A percentile compares a stretch with the other conserved stretches of the same genome.
Evolutionary conservation across 1,139 yeast genomes (phyloP).

Genomic region (Pichia sp.): DNA sequence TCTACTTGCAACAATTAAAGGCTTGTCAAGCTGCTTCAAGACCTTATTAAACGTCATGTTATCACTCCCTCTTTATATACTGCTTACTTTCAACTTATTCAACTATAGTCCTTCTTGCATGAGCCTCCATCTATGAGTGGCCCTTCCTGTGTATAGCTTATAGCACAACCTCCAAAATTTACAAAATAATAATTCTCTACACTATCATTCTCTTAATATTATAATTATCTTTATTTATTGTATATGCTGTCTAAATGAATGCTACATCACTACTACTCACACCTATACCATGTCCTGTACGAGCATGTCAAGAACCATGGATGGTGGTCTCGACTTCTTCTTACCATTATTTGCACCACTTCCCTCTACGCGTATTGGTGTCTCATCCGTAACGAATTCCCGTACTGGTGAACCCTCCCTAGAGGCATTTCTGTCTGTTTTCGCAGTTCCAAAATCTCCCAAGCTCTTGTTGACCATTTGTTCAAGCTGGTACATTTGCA

Average conservation of each 20-base stretch:
- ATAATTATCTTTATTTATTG: too few relatives aligned
- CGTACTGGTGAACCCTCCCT: not conserved
- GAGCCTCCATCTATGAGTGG: too few relatives aligned
- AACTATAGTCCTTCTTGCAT: too few relatives aligned
- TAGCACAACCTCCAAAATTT: too few relatives aligned
- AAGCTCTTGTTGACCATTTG: conserved; percentile 8
- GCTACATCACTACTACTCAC: too few relatives aligned
- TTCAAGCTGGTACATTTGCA: conserved; percentile 7
- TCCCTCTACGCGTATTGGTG: too few relatives aligned
- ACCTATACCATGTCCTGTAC: conserved; percentile 9
- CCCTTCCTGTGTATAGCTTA: too few relatives aligned
- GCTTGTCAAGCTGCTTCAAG: conserved; percentile 95
- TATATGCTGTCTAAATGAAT: too few relatives aligned
- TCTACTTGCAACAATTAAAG: conserved; percentile 92
- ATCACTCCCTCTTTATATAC: not conserved
- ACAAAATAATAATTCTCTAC: too few relatives aligned
- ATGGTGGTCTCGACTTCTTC: conserved; percentile 24
- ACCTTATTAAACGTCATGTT: conserved; percentile 46
- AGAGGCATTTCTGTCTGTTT: not conserved
- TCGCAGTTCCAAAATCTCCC: conserved; percentile 1
- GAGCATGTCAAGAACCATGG: conserved; percentile 25
- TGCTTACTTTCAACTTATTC: too few relatives aligned
- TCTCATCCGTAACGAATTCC: not conserved
- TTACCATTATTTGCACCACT: not conserved
- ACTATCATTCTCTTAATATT: too few relatives aligned